phyloP scores from a whole-genome alignment of 1,139 yeast genomes.

The Geotrichum bryndzae region DNA sequence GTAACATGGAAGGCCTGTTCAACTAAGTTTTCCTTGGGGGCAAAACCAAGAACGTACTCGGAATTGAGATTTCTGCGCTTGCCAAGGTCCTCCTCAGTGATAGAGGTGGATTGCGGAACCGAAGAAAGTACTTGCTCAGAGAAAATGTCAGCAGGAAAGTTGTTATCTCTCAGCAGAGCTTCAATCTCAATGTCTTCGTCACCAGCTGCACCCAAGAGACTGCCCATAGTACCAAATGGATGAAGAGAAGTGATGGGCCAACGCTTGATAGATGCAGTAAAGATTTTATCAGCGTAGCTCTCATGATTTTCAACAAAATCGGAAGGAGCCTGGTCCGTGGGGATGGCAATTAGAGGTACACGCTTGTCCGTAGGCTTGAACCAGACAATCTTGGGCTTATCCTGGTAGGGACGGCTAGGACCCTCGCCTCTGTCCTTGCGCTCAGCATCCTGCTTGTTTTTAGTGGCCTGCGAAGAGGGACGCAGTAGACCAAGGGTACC shows the following conservation, averaged over 20 bases:
- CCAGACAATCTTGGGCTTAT: constrained; percentile 94
- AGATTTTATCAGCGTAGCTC: constrained; percentile 68
- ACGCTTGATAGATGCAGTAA: constrained; percentile 92
- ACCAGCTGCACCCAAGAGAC: constrained; percentile 76
- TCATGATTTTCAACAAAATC: constrained; percentile 94
- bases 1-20: constrained; percentile 81
- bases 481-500: constrained; percentile 90
- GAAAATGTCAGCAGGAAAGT: constrained; percentile 83
- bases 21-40: constrained; percentile 53
- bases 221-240: constrained; percentile 91
- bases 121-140: constrained; percentile 40
- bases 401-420: constrained; percentile 29
- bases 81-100: constrained; percentile 34
- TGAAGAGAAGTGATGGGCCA: constrained; percentile 99
- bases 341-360: constrained; percentile 95
- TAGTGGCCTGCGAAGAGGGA: constrained; percentile 93
- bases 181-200: constrained; percentile 77
- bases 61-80: constrained; percentile 53
- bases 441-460: constrained; percentile 59
- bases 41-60: constrained; percentile 62
- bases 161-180: constrained; percentile 86
- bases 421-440: constrained; percentile 43
- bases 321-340: constrained; percentile 95
- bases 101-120: constrained; percentile 23
- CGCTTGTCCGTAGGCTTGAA: constrained; percentile 97